Evolutionary conservation across 192 early-diverging fungal genomes (phyloP), one percentile per base, ranked within the genome.

Genomic region (Dissophora globulifera): DNA sequence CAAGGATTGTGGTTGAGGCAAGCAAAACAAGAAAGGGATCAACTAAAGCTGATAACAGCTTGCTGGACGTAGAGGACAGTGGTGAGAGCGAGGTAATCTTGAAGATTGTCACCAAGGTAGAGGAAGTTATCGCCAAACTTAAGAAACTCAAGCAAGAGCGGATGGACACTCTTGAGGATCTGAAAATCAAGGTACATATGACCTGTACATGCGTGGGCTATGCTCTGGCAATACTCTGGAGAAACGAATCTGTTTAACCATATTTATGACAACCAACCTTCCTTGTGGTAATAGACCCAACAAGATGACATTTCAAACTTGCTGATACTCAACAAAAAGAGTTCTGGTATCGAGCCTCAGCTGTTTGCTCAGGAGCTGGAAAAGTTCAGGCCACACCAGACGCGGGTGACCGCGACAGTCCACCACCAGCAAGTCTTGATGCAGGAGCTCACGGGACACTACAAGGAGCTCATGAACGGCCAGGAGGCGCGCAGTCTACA

Each of bases 331-430:
- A 93, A 96, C 83, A 86, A 85, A 43, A 87, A 86, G 55, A 66
- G 71, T 17, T 90, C 94, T 59, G 90, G 92, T 58, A 87, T 93
- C 38, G 95, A 98, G 78, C 82, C 79, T 10, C 90, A 95, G 54
- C 78, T 99, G 23, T 98, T 99, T 87, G 86, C 90, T 9, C 85
- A 88, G 50, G 96, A 99, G 79, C 82, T 99, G 41, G 90, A 91
- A 67, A 99, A 99, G 78, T 99, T 92, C 71, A 85, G 92, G 27
- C 90, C 88, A 19, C 83, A 93, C 60, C 86, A 91, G 47, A 86
- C 91, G 49, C 83, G 91, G n/a, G 81, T 99, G 25, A 82, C 84
- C 11, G 75, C 88, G 3, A 91, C 92, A 35, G 78, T 94, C 38
- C 85, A 92, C 46, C 83, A 88, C 58, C 95, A 99, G 31, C 81